phyloP scores from a whole-genome alignment of 2,329 filamentous ascomycete genomes.

The Neurospora sp. region DNA sequence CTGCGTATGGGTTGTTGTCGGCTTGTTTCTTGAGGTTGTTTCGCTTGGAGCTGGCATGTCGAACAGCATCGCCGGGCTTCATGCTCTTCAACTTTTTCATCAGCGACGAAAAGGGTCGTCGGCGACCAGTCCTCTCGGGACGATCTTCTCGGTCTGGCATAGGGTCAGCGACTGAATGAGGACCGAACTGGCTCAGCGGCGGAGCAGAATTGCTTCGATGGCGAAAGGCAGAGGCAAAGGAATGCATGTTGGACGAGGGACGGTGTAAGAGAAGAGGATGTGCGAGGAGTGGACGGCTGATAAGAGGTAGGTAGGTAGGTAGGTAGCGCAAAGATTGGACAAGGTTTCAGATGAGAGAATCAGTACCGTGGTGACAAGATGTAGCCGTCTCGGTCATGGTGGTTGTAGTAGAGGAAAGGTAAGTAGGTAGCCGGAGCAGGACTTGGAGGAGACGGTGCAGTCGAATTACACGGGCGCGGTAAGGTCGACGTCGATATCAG shows the following conservation, averaged over 20 bases:
- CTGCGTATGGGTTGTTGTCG: conserved; percentile 83
- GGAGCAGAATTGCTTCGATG: conserved; percentile 7
- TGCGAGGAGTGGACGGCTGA: not conserved
- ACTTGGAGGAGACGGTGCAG: not conserved
- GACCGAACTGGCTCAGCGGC: conserved; percentile 7
- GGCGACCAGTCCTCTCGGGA: conserved; percentile 40
- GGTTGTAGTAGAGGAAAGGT: not conserved
- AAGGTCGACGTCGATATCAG: not conserved
- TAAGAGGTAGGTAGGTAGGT: conserved; percentile 2
- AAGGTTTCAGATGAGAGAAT: not conserved
- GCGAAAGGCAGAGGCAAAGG: conserved; percentile 2
- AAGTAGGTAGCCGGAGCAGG: not conserved
- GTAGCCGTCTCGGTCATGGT: not conserved
- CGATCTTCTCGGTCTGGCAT: conserved; percentile 53
- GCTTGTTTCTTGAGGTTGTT: conserved; percentile 44
- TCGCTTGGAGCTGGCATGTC: conserved; percentile 31
- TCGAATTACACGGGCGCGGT: not conserved
- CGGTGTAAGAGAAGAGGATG: not conserved
- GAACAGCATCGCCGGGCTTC: conserved; percentile 50
- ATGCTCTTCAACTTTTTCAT: conserved; percentile 89
- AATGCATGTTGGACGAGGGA: conserved; percentile 4
- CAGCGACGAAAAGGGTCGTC: conserved; percentile 83
- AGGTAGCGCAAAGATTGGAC: not conserved
- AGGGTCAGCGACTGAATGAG: conserved; percentile 20
- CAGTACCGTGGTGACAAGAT: not conserved